Evolutionary conservation across 2,329 filamentous ascomycete genomes (phyloP).

Genomic region (Aspergillus puulaauensis): DNA sequence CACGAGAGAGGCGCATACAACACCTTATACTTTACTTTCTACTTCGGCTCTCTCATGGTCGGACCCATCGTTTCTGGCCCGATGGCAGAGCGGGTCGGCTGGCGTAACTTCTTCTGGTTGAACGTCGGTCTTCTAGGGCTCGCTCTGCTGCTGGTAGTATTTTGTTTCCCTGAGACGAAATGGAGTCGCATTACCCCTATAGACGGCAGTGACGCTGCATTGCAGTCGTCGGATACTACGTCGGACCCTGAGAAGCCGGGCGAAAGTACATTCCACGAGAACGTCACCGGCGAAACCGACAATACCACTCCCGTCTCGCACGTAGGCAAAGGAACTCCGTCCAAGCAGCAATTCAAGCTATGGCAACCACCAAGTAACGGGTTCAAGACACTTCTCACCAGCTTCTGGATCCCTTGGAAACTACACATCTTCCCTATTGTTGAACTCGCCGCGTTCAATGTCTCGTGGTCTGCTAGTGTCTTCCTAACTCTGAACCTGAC

Average conservation of each 20-base stretch:
- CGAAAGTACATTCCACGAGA: slow-evolving; percentile 12
- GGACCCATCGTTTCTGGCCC: slow-evolving; percentile 60
- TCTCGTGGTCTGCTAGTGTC: slow-evolving; percentile 58
- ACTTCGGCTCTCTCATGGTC: slow-evolving; percentile 64
- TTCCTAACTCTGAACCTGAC: slow-evolving; percentile 65
- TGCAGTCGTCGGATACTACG: neutral
- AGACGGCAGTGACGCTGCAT: slow-evolving; percentile 5
- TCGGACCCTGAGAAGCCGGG: slow-evolving; percentile 18
- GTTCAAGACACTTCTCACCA: slow-evolving; percentile 47
- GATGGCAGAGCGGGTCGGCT: slow-evolving; percentile 60
- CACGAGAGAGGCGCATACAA: slow-evolving; percentile 65
- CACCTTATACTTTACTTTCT: slow-evolving; percentile 61
- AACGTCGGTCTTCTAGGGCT: slow-evolving; percentile 57
- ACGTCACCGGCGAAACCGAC: neutral
- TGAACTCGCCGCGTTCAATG: slow-evolving; percentile 61
- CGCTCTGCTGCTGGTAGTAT: slow-evolving; percentile 53
- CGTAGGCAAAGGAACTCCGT: slow-evolving; percentile 57
- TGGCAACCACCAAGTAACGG: slow-evolving; percentile 51
- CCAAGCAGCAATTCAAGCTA: slow-evolving; percentile 56
- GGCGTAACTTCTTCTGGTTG: slow-evolving; percentile 67
- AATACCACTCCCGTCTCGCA: slow-evolving; percentile 41
- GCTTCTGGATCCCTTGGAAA: slow-evolving; percentile 63
- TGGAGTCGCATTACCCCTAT: slow-evolving; percentile 50
- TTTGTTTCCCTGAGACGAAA: slow-evolving; percentile 64
- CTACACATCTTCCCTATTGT: slow-evolving; percentile 63